Evolutionary conservation across 208 protist species (phyloP).

Genomic region (Trypanosoma scelopori): DNA sequence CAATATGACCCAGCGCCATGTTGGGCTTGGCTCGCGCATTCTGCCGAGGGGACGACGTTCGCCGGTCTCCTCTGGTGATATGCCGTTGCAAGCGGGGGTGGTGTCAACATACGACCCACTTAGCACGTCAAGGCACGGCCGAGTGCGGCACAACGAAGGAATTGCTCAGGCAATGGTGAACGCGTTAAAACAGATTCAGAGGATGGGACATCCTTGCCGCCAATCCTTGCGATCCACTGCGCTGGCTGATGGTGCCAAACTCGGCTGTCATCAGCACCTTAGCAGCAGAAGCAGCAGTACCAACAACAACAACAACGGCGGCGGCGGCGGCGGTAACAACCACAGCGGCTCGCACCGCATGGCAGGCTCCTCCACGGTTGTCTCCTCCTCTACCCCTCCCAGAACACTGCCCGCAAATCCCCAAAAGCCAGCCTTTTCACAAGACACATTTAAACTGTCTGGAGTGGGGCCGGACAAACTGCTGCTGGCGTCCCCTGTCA

Average conservation of each 20-base stretch:
- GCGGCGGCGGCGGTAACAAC: too few relatives aligned
- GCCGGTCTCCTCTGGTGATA: neutral
- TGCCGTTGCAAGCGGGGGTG: neutral
- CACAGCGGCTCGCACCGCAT: too few relatives aligned
- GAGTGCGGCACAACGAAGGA: conserved; percentile 25
- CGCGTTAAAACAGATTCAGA: conserved; percentile 32
- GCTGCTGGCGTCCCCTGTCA: too few relatives aligned
- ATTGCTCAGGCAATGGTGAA: conserved; percentile 47
- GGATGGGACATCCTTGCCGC: neutral
- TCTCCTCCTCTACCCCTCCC: too few relatives aligned
- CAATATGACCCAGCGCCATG: neutral
- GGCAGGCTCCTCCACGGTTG: too few relatives aligned
- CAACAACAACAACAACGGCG: too few relatives aligned
- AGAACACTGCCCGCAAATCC: too few relatives aligned
- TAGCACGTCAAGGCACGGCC: neutral
- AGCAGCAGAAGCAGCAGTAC: neutral
- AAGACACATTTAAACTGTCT: too few relatives aligned
- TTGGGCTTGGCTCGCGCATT: neutral
- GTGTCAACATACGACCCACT: conserved; percentile 26
- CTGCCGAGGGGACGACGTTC: neutral
- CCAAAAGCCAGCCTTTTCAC: too few relatives aligned
- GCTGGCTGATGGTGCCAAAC: neutral
- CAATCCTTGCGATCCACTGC: neutral
- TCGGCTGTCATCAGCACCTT: neutral
- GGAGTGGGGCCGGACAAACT: too few relatives aligned